Conservation (phyloP, 2,329 filamentous ascomycete genomes). For the Arthrobotrys pseudoclavata region DNA sequence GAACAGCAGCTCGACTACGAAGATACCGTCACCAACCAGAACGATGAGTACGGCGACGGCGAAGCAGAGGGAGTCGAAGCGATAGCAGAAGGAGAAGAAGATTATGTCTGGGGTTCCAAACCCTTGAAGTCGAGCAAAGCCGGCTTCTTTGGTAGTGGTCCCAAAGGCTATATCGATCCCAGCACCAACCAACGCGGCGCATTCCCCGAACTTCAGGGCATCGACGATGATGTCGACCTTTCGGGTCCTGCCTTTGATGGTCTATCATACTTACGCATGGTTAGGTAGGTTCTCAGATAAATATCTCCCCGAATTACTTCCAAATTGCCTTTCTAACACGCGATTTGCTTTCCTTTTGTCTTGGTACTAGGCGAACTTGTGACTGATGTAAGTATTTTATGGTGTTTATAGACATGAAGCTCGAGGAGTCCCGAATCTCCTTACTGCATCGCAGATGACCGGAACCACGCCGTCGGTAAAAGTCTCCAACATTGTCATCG, state of each 20-base stretch:
- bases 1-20: constrained; percentile 50
- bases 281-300: constrained; percentile 60
- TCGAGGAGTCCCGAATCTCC: constrained; percentile 62
- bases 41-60: constrained; percentile 6
- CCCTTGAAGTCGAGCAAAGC: constrained; percentile 47
- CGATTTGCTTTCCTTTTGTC: constrained; percentile 3
- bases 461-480: neutral
- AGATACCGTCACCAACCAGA: neutral
- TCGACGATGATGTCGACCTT: constrained; percentile 61
- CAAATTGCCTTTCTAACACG: constrained; percentile 35
- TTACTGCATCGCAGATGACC: constrained; percentile 59
- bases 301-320: constrained; percentile 31
- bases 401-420: constrained; percentile 62
- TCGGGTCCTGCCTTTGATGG: constrained; percentile 62
- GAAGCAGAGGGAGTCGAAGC: constrained; percentile 8
- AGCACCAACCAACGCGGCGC: constrained; percentile 63
- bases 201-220: constrained; percentile 61
- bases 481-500: constrained; percentile 44
- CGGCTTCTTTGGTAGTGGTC: constrained; percentile 45
- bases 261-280: constrained; percentile 63
- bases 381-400: constrained; percentile 59
- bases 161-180: constrained; percentile 62
- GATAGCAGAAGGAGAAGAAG: constrained; percentile 26
- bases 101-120: constrained; percentile 53
- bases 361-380: constrained; percentile 34